Conservation (phyloP, 2,329 filamentous ascomycete species). For the Fusarium lyarnte region DNA sequence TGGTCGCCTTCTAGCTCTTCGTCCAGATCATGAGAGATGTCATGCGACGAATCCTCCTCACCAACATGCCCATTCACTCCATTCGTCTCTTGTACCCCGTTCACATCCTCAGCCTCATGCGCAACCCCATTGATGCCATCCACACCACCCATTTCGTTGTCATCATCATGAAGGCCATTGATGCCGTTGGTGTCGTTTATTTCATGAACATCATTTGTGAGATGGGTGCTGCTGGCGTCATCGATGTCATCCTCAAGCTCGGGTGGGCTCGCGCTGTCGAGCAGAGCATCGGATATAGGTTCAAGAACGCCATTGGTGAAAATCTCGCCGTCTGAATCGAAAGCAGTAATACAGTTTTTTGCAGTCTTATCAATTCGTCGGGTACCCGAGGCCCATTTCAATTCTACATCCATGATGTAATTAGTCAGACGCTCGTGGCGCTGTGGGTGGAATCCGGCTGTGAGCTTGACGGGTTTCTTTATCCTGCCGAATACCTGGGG, state of each 20-base stretch:
- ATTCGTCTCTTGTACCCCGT: background rate
- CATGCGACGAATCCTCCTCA: constrained; percentile 48
- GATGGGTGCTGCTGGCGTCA: constrained; percentile 1
- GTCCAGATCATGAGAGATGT: constrained; percentile 52
- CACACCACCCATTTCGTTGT: constrained; percentile 2
- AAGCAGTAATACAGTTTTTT: constrained; percentile 56
- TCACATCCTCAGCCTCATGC: constrained; percentile 1
- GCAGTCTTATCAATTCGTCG: constrained; percentile 53
- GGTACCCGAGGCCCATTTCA: constrained; percentile 57
- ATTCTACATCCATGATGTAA: constrained; percentile 60
- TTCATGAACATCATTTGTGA: constrained; percentile 20
- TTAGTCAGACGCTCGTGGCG: constrained; percentile 49
- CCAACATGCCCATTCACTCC: constrained; percentile 34
- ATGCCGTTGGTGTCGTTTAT: constrained; percentile 5
- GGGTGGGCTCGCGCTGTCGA: constrained; percentile 21
- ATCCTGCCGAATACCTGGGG: constrained; percentile 55
- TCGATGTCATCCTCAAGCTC: constrained; percentile 26
- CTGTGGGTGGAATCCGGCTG: constrained; percentile 38
- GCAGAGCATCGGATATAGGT: constrained; percentile 29
- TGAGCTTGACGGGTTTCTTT: constrained; percentile 48
- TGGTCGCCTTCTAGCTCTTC: constrained; percentile 58
- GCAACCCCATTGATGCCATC: constrained; percentile 21
- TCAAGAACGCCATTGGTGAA: constrained; percentile 40
- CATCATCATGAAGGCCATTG: constrained; percentile 13
- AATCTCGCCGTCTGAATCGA: constrained; percentile 48